Conservation (phyloP, 2,329 filamentous ascomycete genomes). For the Hymenoscyphus fraxineus region DNA sequence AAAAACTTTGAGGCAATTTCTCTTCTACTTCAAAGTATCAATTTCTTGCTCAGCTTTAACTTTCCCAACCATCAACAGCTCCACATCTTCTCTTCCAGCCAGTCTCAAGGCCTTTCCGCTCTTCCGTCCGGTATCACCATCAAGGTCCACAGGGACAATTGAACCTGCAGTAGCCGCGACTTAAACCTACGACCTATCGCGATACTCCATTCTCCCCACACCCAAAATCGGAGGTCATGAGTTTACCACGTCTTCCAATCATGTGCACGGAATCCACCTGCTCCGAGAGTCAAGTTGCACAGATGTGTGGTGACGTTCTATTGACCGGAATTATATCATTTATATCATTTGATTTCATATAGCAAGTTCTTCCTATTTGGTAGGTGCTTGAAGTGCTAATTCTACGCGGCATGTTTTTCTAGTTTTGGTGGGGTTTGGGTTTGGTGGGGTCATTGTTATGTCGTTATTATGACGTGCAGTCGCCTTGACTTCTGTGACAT, state of each 20-base stretch:
- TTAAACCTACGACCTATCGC: not conserved
- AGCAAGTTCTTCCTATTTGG: not conserved
- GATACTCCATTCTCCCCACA: not conserved
- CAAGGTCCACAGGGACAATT: constrained; percentile 12
- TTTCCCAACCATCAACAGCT: not conserved
- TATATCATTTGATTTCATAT: not conserved
- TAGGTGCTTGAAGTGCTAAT: not conserved
- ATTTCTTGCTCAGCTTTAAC: not conserved
- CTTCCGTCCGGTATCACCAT: not conserved
- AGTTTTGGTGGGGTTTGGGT: not conserved
- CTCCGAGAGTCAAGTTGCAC: not conserved
- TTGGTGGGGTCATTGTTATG: not conserved
- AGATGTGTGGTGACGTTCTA: not conserved
- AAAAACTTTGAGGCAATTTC: constrained; percentile 5
- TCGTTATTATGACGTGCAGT: constrained; percentile 1
- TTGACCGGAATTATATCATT: not conserved
- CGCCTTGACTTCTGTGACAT: not conserved
- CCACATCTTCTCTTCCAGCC: not conserved
- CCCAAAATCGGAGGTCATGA: not conserved
- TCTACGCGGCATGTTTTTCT: not conserved
- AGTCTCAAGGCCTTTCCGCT: not conserved
- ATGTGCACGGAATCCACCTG: not conserved
- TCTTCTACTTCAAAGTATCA: not conserved
- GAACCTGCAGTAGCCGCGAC: constrained; percentile 15
- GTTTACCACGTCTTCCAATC: not conserved